Conservation (phyloP, 2,329 filamentous ascomycete genomes). For the Macrophomina pseudophaseolina region DNA sequence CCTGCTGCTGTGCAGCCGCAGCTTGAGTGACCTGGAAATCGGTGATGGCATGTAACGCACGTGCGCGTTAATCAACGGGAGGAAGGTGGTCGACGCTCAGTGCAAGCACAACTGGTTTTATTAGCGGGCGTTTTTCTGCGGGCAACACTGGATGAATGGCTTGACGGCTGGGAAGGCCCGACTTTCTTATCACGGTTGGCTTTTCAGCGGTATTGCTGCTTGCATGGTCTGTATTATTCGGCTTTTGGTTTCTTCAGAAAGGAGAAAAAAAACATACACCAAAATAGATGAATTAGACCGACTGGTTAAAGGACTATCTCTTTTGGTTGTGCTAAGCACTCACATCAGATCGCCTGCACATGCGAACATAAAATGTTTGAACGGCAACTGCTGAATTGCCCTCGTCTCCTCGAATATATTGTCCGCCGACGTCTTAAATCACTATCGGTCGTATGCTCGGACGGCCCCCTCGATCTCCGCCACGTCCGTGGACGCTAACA, state of each 20-base stretch:
- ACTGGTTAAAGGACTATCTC: background rate
- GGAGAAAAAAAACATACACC: constrained; percentile 3
- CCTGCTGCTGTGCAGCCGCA: constrained; percentile 10
- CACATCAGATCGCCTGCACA: background rate
- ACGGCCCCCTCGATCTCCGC: too few species aligned
- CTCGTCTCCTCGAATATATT: too few species aligned
- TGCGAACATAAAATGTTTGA: too few species aligned
- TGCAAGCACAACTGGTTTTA: constrained; percentile 12
- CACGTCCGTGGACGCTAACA: too few species aligned
- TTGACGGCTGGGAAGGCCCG: constrained; percentile 11
- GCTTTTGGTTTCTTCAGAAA: background rate
- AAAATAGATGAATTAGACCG: constrained; percentile 21
- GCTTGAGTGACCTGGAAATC: background rate
- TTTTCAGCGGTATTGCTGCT: constrained; percentile 2
- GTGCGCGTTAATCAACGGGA: background rate
- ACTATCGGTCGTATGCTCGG: too few species aligned
- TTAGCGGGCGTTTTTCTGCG: constrained; percentile 20
- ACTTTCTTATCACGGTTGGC: background rate
- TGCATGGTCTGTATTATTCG: constrained; percentile 1
- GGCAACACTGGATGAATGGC: background rate
- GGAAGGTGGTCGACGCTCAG: background rate
- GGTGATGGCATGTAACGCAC: background rate
- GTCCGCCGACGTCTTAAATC: too few species aligned
- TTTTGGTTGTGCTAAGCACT: background rate
- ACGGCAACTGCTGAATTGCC: too few species aligned